phyloP scores from a whole-genome alignment of 768 basidiomycete genomes.

The Suillus clintonianus region DNA sequence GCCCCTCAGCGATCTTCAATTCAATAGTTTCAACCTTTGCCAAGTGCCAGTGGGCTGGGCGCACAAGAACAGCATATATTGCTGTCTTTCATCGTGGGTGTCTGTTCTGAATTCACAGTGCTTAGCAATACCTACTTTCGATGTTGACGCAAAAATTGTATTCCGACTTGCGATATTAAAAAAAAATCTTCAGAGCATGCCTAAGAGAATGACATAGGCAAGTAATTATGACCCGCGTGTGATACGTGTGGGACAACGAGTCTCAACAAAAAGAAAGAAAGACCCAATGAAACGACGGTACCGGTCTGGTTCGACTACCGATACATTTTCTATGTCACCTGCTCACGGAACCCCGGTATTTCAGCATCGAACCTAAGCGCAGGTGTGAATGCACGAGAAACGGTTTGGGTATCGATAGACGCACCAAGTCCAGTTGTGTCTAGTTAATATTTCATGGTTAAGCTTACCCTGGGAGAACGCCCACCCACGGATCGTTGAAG shows the following conservation, averaged over 20 bases:
- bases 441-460: neutral
- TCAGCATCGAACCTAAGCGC: slow-evolving; percentile 22
- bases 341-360: slow-evolving; percentile 9
- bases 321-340: neutral
- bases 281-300: neutral
- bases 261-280: neutral
- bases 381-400: neutral
- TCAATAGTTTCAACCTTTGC: too few species aligned
- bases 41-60: too few species aligned
- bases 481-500: slow-evolving; percentile 7
- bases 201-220: neutral
- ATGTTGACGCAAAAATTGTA: neutral
- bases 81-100: too few species aligned
- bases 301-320: neutral
- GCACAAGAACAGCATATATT: too few species aligned
- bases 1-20: too few species aligned
- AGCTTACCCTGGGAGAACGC: slow-evolving; percentile 5
- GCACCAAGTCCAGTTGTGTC: slow-evolving; percentile 22
- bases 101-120: too few species aligned
- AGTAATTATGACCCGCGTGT: neutral
- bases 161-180: neutral
- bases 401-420: neutral
- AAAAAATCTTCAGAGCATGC: neutral
- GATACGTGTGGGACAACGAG: neutral
- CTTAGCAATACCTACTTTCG: too few species aligned